These are phyloP conservation scores for Allodekkera sacchari DNA, from an alignment of 805 yeast genomes.

Conservation along the genomic window DNA sequence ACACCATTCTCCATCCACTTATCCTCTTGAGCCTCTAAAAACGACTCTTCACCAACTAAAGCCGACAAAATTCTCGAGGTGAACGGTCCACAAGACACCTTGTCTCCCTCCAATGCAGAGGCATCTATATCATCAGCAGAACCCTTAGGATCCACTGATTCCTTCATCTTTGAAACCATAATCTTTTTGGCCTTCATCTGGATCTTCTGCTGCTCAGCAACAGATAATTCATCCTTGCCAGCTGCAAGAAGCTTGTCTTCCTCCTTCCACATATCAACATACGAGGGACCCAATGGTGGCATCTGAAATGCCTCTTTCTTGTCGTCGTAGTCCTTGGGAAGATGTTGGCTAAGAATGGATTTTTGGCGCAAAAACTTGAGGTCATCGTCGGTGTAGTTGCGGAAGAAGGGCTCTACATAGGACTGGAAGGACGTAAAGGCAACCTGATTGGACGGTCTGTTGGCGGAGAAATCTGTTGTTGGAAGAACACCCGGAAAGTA, in stretches of 20 bases:
- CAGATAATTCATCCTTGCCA: constrained; percentile 18
- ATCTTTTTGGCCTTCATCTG: constrained; percentile 9
- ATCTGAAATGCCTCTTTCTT: constrained; percentile 62
- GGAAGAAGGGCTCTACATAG: constrained; percentile 77
- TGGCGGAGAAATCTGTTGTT: constrained; percentile 72
- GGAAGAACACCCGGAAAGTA: constrained; percentile 86
- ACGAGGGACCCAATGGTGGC: constrained; percentile 79
- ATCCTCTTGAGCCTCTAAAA: constrained; percentile 7
- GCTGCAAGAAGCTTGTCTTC: constrained; percentile 43
- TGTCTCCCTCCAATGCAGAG: constrained; percentile 51
- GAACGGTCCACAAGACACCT: constrained; percentile 82
- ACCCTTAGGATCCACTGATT: constrained; percentile 42
- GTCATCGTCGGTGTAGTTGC: constrained; percentile 76
- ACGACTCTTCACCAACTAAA: constrained; percentile 40
- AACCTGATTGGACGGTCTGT: constrained; percentile 84
- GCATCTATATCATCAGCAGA: constrained; percentile 51
- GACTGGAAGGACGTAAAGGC: constrained; percentile 83
- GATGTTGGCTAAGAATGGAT: constrained; percentile 42
- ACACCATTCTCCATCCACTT: constrained; percentile 7
- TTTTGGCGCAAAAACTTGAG: constrained; percentile 60
- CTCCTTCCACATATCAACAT: constrained; percentile 78
- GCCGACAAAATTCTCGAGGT: constrained; percentile 81
- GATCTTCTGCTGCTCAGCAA: constrained; percentile 4
- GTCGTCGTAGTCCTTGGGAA: constrained; percentile 51
- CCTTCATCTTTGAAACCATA: constrained; percentile 15